Evolutionary conservation across 2,329 filamentous ascomycete species (phyloP), one percentile per base, ranked within the genome.

Genomic region (Arthroderma uncinatum): DNA sequence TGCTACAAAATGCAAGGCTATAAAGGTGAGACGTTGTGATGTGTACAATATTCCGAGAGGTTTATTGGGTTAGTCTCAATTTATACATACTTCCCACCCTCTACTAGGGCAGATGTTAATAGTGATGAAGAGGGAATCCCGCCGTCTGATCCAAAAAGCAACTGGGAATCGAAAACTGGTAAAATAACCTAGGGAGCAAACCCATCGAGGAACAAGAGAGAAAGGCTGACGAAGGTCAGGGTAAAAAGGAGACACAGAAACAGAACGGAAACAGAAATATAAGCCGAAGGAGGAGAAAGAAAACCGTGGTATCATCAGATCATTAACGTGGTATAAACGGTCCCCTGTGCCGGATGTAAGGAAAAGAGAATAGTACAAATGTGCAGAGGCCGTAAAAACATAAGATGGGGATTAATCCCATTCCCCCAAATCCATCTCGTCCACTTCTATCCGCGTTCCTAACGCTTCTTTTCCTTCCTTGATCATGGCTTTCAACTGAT

Each of bases 391-490:
- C 19, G 16, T 16, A 33, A 42, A 40, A 55, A 6, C 53, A 42
- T 23, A 54, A 21, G 12, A 28, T 7, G n/a, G 23, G 23, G 25
- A 21, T 64, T 53, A 67, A 48, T 67, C 64, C 55, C 63, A 70
- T 54, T 73, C 66, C 21, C 68, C 70, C 65, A 72, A 37, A 52
- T 65, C 64, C 61, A 65, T 68, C 37, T 73, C 68, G 25, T 73
- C 73, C 39, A 89, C 78, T 66, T 87, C 83, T 53, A 88, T 76
- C 40, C 76, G 86, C 19, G 86, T 87, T 1, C 85, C 91, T 16
- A 98, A 73, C 1, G 93, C 93, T 70, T 93, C 86, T 64, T 86
- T 86, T 0, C 91, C 93, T 71, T 97, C 86, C 1, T 84, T 79
- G 56, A 98, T 94, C 86, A 98, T 89, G 34, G 85, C 86, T 66